Evolutionary conservation across 768 basidiomycete species (phyloP).

Genomic region (Xerocomus spinulosus): DNA sequence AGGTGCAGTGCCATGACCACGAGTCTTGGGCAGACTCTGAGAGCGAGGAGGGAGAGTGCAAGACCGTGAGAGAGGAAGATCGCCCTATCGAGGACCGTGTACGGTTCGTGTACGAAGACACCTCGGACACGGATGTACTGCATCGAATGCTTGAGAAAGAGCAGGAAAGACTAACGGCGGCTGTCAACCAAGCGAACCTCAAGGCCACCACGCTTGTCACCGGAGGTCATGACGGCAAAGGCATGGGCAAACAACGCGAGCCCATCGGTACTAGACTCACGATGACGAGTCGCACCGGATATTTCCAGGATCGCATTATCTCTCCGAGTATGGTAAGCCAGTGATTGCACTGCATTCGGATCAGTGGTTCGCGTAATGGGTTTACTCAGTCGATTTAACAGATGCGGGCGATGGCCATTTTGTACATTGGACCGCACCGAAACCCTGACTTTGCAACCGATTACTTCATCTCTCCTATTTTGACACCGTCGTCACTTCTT

Average conservation of each 20-base stretch:
- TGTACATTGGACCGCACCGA: constrained; percentile 91
- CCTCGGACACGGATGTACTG: constrained; percentile 12
- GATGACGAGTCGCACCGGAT: constrained; percentile 92
- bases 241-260: constrained; percentile 38
- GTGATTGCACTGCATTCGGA: constrained; percentile 2
- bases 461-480: constrained; percentile 93
- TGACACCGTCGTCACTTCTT: constrained; percentile 77
- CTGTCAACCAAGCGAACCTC: constrained; percentile 46
- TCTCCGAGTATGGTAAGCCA: constrained; percentile 89
- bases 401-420: constrained; percentile 99
- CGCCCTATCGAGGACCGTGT: constrained; percentile 73
- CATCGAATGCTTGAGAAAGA: constrained; percentile 37
- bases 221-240: constrained; percentile 27
- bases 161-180: constrained; percentile 49
- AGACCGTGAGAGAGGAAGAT: constrained; percentile 59
- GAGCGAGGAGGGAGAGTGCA: constrained; percentile 45
- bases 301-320: constrained; percentile 90
- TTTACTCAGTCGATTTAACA: constrained; percentile 35
- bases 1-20: constrained; percentile 37
- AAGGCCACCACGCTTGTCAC: constrained; percentile 38
- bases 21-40: constrained; percentile 53
- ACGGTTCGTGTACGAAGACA: constrained; percentile 45
- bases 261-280: constrained; percentile 85
- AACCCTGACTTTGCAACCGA: constrained; percentile 94
- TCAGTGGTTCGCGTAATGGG: not conserved